Percentiles rank a stretch among this genome's conserved stretches.
Conservation (phyloP, 2,329 filamentous ascomycete species). For the Aspergillus sp. region DNA sequence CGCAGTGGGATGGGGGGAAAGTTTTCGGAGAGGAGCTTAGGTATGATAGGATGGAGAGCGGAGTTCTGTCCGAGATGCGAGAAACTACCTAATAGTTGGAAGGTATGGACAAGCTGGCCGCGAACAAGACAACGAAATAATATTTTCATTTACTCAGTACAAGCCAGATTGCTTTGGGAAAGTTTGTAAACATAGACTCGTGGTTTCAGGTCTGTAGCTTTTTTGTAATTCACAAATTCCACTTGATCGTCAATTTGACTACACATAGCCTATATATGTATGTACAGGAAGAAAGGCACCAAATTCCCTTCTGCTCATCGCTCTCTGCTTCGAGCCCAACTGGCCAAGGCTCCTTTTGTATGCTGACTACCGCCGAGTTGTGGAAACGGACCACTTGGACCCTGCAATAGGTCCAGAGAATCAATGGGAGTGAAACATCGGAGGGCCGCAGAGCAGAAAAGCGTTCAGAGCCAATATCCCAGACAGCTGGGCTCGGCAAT, state of each 20-base stretch:
- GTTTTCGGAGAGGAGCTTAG: not conserved
- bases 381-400: not conserved
- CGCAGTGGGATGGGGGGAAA: not conserved
- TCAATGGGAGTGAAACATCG: not conserved
- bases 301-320: not conserved
- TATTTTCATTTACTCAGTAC: not conserved
- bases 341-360: not conserved
- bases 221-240: not conserved
- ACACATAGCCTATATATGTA: constrained; percentile 19
- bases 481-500: not conserved
- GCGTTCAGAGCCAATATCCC: not conserved
- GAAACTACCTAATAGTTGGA: too few species aligned
- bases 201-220: not conserved
- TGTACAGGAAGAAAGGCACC: constrained; percentile 18
- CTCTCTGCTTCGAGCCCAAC: not conserved
- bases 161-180: not conserved
- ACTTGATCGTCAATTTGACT: constrained; percentile 14
- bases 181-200: not conserved
- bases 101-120: not conserved
- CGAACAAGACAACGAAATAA: not conserved
- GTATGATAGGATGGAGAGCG: not conserved
- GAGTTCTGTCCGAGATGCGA: not conserved
- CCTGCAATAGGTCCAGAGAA: constrained; percentile 1
- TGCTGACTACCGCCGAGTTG: not conserved
- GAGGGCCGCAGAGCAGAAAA: not conserved